Base-by-base conservation (phyloP, 495 filamentous ascomycete species). In the Tetracladium marchalianum region DNA sequence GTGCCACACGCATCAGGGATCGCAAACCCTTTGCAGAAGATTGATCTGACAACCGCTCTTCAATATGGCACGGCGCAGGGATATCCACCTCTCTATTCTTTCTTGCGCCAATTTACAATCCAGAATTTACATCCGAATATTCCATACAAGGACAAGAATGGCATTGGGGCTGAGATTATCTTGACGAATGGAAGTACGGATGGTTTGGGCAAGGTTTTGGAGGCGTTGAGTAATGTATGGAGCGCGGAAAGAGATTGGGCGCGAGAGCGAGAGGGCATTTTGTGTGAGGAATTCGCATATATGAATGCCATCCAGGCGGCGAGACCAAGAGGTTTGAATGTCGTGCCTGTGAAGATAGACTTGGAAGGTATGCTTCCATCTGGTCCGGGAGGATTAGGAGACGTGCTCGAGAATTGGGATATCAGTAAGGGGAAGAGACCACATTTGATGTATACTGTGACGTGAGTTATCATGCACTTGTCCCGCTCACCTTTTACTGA, bases 391-490 rank as follows among this genome's bases (percentile, higher is more conserved):
- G 84, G 86, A 5, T 66, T 97, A 47, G 71, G 76, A 19, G 84
- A 94, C 58, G 77, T 92, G 4, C 66, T 95, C 24, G 72, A 77
- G 35, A 85, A 84, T 52, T 95, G 89, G 90, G 84, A 96, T 58
- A 64, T 66, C 22, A 65, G 64, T 11, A 81, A 71, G 51, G 88
- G 88, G 0, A 78, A 76, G 52, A 69, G 83, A 39, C 90, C 90
- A 19, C 84, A 89, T 61, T 56, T 95, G 51, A 75, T 96, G 73
- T 96, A 95, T 53, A 94, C 87, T 12, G 82, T 97, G 39, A 85
- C 89, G 78, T 90, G 65, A 72, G 85, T 76, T 0, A 12, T 5
- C 22, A 31, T 27, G n/a, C n/a, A n/a, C 18, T 45, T 38, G 16
- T 18, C 7, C 11, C 40, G 35, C 17, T n/a, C 49, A 52, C 40